These are phyloP conservation scores for Limnanthes douglasii DNA, from an alignment of 345 rosid species.

Conservation along the genomic window DNA sequence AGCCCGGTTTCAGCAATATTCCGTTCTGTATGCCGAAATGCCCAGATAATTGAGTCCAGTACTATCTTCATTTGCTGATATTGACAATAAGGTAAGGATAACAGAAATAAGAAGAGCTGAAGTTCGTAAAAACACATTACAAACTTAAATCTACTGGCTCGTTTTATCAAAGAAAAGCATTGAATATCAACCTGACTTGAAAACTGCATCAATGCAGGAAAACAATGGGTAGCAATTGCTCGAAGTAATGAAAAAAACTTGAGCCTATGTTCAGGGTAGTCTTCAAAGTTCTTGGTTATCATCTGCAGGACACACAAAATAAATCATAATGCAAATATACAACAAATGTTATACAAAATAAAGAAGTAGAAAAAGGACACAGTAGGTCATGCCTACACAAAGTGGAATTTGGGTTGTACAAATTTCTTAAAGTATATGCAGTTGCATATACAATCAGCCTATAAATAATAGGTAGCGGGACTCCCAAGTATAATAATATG, in stretches of 20 bases:
- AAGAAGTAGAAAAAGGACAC: neutral
- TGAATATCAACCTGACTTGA: conserved; percentile 73
- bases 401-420: too few species aligned
- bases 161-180: neutral
- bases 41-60: conserved; percentile 99
- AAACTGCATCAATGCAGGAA: conserved; percentile 79
- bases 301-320: conserved; percentile 38
- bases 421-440: too few species aligned
- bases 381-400: too few species aligned
- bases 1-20: conserved; percentile 98
- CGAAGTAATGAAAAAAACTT: conserved; percentile 96
- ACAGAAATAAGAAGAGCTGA: neutral
- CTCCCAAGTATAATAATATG: neutral
- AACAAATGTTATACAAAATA: conserved; percentile 1
- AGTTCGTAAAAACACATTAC: too few species aligned
- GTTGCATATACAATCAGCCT: neutral
- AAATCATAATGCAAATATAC: too few species aligned
- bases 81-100: conserved; percentile 3
- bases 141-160: too few species aligned
- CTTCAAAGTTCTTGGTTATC: conserved; percentile 98
- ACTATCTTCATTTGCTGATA: conserved; percentile 91
- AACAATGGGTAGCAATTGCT: conserved; percentile 91
- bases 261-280: conserved; percentile 97
- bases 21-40: conserved; percentile 98
- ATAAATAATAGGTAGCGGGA: neutral